phyloP scores from a whole-genome alignment of 768 basidiomycete genomes.

The Solioccasus polychromus region DNA sequence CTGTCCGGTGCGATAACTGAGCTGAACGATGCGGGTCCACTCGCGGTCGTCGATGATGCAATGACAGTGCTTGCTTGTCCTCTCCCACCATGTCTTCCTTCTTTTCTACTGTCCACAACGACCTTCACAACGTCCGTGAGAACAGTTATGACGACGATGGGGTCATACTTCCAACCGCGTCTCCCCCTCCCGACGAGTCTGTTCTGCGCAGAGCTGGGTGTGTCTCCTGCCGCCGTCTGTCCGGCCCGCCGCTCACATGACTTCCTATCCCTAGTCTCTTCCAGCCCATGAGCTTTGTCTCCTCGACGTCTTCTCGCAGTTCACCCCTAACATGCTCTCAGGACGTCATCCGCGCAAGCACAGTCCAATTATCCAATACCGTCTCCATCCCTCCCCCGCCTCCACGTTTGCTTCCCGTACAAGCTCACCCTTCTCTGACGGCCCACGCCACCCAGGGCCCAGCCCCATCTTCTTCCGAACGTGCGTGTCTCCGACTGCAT shows the following conservation, averaged over 20 bases:
- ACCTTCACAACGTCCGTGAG: not conserved
- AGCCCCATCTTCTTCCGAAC: slow-evolving; percentile 22
- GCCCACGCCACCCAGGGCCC: slow-evolving; percentile 16
- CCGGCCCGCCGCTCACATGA: not conserved
- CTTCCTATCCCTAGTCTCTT: slow-evolving; percentile 44
- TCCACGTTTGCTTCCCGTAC: not conserved
- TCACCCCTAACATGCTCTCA: slow-evolving; percentile 47
- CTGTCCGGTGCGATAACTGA: not conserved
- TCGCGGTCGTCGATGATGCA: not conserved
- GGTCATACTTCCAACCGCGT: slow-evolving; percentile 12
- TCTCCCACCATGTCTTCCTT: slow-evolving; percentile 11
- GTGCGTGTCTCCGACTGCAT: slow-evolving; percentile 18
- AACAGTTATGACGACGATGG: slow-evolving; percentile 12
- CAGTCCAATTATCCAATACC: slow-evolving; percentile 61
- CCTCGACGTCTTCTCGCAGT: slow-evolving; percentile 23
- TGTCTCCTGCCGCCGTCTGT: slow-evolving; percentile 20
- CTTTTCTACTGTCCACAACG: not conserved
- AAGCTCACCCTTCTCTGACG: slow-evolving; percentile 4
- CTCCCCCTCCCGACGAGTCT: slow-evolving; percentile 35
- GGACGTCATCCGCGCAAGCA: slow-evolving; percentile 61
- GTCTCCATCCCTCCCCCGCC: slow-evolving; percentile 31
- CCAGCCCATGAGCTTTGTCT: slow-evolving; percentile 49
- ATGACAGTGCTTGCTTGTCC: not conserved
- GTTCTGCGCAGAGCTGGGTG: slow-evolving; percentile 56
- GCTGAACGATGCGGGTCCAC: not conserved